Evolutionary conservation across 2,329 filamentous ascomycete genomes (phyloP), one percentile per base, ranked within the genome.

Genomic region (Zymoseptoria ardabiliae): DNA sequence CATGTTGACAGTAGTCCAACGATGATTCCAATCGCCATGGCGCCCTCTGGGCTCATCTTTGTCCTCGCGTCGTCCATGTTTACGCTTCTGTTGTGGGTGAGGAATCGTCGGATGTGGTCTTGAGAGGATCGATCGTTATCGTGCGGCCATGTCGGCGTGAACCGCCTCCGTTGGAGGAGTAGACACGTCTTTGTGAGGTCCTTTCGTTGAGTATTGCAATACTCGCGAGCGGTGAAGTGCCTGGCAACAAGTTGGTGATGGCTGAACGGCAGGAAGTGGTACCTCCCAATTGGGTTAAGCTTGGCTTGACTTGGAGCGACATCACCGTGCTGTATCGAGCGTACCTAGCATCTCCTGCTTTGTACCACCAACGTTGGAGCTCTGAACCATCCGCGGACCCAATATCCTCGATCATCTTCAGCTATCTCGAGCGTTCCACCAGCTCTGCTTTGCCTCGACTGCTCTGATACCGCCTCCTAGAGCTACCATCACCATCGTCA

Each of bases 1-100:
- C 91, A 94, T 61, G 94, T 97, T 60, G 93, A 97, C 68, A 97
- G 74, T 65, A 99, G 83, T 68, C 94, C 94, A 72, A 97, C 93
- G 64, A 97, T 77, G 72, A 99, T 91, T 71, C 94, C 94, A 71
- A 97, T 83, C 25, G 70, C 69, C 53, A 65, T 57, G 20, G 60
- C 63, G 23, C 61, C 61, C 45, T 61, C 59, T 22, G 65, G 65
- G n/a, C 30, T 48, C 35, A 56, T 56, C 23, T 51, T 23, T 20
- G 51, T 23, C 28, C 13, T 53, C 51, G 51, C 28, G 51, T 53
- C 51, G 51, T 25, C 35, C 50, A 23, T 51, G 50, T 21, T 21
- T 8, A 22, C 19, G 22, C 20, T 11, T 53, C n/a, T 30, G 51
- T 23, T 28, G 22, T 25, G 20, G 28, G 17, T 53, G 51, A 22